Percentiles rank a stretch among this genome's conserved stretches.
phyloP scores from a whole-genome alignment of 2,329 filamentous ascomycete genomes.

The Aspergillus aculeatus region DNA sequence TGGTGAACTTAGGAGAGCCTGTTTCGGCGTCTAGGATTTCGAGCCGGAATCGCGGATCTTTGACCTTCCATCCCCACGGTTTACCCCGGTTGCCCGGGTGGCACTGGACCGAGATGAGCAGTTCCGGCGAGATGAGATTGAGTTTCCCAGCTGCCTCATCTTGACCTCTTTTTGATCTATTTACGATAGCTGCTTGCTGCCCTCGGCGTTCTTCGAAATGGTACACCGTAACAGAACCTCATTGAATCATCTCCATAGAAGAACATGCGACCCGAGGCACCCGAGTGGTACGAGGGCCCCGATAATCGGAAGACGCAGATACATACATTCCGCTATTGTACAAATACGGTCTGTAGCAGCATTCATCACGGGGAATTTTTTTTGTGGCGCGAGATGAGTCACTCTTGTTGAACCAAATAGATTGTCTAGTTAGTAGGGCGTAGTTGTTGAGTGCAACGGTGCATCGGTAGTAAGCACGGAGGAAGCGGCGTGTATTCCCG shows the following conservation, averaged over 20 bases:
- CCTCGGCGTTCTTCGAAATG: too few species aligned
- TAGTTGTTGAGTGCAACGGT: background rate
- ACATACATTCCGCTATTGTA: background rate
- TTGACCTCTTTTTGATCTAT: background rate
- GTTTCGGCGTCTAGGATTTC: background rate
- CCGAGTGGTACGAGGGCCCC: background rate
- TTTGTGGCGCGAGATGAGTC: constrained; percentile 4
- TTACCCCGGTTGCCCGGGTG: background rate
- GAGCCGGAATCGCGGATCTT: background rate
- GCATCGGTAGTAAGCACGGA: background rate
- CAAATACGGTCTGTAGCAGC: background rate
- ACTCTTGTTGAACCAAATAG: background rate
- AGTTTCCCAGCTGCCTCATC: background rate
- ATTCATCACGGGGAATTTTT: background rate
- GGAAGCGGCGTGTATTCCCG: background rate
- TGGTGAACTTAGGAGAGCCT: background rate
- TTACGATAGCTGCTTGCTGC: too few species aligned
- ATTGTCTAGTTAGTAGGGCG: background rate
- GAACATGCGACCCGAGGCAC: background rate
- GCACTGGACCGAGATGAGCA: background rate
- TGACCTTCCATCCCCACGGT: background rate
- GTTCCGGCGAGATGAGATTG: background rate
- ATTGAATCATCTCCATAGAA: background rate
- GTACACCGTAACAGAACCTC: background rate
- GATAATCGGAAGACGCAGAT: background rate